phyloP scores from a whole-genome alignment of 2,329 filamentous ascomycete genomes.

The Penicillium corylophilum region DNA sequence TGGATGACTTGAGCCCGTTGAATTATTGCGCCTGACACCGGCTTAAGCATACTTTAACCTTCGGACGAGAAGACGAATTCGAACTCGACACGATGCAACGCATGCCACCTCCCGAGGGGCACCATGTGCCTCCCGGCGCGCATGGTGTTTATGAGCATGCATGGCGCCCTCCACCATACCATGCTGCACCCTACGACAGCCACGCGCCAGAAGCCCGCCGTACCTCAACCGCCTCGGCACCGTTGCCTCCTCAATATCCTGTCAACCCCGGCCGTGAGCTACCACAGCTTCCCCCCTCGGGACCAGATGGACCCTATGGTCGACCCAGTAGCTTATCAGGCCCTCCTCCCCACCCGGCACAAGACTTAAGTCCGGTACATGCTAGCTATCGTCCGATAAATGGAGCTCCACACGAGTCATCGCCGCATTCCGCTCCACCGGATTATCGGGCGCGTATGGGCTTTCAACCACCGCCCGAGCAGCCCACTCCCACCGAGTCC shows the following conservation, averaged over 20 bases:
- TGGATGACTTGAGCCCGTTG: background rate
- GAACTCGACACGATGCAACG: constrained; percentile 26
- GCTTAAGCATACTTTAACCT: background rate
- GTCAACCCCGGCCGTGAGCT: constrained; percentile 35
- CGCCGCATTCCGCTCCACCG: constrained; percentile 32
- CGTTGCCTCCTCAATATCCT: constrained; percentile 31
- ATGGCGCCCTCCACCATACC: constrained; percentile 30
- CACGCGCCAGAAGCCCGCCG: constrained; percentile 30
- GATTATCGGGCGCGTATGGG: constrained; percentile 36
- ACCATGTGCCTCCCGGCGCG: constrained; percentile 27
- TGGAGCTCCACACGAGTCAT: constrained; percentile 32
- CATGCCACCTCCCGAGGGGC: constrained; percentile 32
- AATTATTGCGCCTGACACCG: constrained; percentile 8
- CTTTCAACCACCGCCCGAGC: constrained; percentile 32
- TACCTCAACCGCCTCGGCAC: constrained; percentile 27
- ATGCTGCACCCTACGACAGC: constrained; percentile 29
- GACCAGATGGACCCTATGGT: constrained; percentile 31
- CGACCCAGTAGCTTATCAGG: constrained; percentile 34
- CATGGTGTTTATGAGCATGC: constrained; percentile 32
- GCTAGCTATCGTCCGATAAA: constrained; percentile 34
- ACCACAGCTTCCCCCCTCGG: constrained; percentile 29
- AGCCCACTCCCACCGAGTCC: constrained; percentile 31
- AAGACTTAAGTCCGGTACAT: constrained; percentile 28
- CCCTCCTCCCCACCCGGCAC: constrained; percentile 29
- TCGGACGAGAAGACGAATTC: constrained; percentile 11